These are phyloP conservation scores for Blastocystis sp. DNA, from an alignment of 352 stramenopile genomes.

Conservation along the genomic window DNA sequence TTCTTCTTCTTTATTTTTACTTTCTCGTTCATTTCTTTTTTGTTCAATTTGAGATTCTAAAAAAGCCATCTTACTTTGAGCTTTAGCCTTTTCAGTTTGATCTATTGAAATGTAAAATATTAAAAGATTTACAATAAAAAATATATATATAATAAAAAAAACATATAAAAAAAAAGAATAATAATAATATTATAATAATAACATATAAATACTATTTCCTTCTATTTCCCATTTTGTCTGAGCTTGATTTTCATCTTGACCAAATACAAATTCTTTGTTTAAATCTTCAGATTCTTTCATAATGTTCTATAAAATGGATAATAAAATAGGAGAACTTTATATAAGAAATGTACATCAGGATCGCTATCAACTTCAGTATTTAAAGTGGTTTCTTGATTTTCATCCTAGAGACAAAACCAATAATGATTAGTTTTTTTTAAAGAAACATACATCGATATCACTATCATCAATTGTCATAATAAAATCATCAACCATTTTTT, in stretches of 20 bases:
- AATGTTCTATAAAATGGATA: no score
- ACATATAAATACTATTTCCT: neutral
- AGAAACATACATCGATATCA: conserved; percentile 19
- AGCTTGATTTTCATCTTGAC: conserved; percentile 44
- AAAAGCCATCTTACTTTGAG: conserved; percentile 53
- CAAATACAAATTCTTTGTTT: conserved; percentile 61
- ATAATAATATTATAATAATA: neutral
- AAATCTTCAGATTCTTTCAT: conserved; percentile 53
- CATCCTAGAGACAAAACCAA: conserved; percentile 48
- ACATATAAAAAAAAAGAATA: no score
- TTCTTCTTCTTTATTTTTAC: no score
- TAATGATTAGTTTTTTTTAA: conserved; percentile 33
- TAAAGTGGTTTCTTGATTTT: conserved; percentile 42
- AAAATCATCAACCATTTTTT: conserved; percentile 33
- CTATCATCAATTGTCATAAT: conserved; percentile 34
- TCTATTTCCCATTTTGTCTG: conserved; percentile 19
- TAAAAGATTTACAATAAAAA: no score
- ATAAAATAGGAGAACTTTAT: no score
- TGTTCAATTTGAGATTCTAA: no score
- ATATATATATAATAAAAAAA: no score
- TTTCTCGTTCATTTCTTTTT: no score
- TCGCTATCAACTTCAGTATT: neutral
- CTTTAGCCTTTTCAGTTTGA: conserved; percentile 59
- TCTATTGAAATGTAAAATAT: conserved; percentile 41
- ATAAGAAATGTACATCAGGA: no score